A percentile compares a stretch with the other conserved stretches of the same genome.
phyloP scores from a whole-genome alignment of 2,329 filamentous ascomycete genomes.

The Pseudogymnoascus destructans region DNA sequence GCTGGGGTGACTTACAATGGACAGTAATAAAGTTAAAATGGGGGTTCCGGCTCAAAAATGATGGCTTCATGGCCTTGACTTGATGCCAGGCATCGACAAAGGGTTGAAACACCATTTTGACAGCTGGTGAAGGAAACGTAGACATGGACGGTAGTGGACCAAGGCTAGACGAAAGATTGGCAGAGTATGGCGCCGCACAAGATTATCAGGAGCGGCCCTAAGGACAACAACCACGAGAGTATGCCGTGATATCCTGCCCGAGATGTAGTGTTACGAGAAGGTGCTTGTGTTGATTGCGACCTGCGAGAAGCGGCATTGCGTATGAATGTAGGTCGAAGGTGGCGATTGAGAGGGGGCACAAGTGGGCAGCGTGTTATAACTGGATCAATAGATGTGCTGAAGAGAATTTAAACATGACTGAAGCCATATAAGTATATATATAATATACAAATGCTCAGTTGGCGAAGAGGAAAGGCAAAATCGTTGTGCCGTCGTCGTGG shows the following conservation, averaged over 20 bases:
- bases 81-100: slow-evolving; percentile 27
- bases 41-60: slow-evolving; percentile 46
- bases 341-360: not conserved
- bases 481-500: not conserved
- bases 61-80: slow-evolving; percentile 39
- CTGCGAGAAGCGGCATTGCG: not conserved
- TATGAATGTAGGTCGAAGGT: not conserved
- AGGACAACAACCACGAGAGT: not conserved
- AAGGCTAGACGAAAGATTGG: not conserved
- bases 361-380: not conserved
- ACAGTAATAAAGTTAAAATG: slow-evolving; percentile 71
- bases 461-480: not conserved
- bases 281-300: not conserved
- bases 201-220: not conserved
- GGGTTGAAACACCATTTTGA: slow-evolving; percentile 2
- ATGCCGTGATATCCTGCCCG: not conserved
- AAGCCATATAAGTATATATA: not conserved
- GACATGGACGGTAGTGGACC: not conserved
- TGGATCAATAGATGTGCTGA: not conserved
- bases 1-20: slow-evolving; percentile 49
- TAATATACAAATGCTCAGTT: not conserved
- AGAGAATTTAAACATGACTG: not conserved
- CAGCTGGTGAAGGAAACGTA: not conserved
- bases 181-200: not conserved
- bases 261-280: not conserved